Percentiles rank a stretch among this genome's conserved stretches.
phyloP scores from a whole-genome alignment of 306 rosid genomes.

The Trifolium subterraneum region DNA sequence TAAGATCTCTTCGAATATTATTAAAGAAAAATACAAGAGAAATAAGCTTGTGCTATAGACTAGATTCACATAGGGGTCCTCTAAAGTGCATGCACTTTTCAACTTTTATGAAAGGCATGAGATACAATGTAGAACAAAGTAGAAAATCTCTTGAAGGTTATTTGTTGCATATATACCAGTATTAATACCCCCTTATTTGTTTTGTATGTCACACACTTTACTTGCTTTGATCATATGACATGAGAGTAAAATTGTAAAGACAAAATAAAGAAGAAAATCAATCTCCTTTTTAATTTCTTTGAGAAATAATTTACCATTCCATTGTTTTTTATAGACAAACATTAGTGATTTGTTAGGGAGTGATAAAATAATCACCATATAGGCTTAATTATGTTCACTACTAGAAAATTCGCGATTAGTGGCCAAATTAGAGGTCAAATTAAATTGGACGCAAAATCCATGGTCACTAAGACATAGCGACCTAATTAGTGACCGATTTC shows the following conservation, averaged over 20 bases:
- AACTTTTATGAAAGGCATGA: constrained; percentile 31
- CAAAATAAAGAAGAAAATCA: too few species aligned
- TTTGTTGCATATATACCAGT: constrained; percentile 21
- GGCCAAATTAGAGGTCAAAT: too few species aligned
- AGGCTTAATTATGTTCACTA: too few species aligned
- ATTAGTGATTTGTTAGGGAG: too few species aligned
- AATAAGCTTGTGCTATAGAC: neutral
- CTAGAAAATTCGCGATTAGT: too few species aligned
- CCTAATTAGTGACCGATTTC: too few species aligned
- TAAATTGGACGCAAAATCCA: too few species aligned
- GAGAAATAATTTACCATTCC: too few species aligned
- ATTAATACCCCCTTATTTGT: constrained; percentile 27
- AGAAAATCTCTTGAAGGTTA: constrained; percentile 31
- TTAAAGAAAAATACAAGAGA: neutral
- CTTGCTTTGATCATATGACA: neutral
- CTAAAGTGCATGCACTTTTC: constrained; percentile 44
- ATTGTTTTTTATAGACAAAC: too few species aligned
- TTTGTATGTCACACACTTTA: constrained; percentile 22
- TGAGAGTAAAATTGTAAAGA: neutral
- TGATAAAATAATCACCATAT: too few species aligned
- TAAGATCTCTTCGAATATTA: neutral
- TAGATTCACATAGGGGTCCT: constrained; percentile 32
- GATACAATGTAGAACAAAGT: constrained; percentile 29
- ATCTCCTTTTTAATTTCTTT: neutral
- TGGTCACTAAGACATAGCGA: too few species aligned